Evolutionary conservation across 768 basidiomycete genomes (phyloP).

Genomic region (Suillus paluster): DNA sequence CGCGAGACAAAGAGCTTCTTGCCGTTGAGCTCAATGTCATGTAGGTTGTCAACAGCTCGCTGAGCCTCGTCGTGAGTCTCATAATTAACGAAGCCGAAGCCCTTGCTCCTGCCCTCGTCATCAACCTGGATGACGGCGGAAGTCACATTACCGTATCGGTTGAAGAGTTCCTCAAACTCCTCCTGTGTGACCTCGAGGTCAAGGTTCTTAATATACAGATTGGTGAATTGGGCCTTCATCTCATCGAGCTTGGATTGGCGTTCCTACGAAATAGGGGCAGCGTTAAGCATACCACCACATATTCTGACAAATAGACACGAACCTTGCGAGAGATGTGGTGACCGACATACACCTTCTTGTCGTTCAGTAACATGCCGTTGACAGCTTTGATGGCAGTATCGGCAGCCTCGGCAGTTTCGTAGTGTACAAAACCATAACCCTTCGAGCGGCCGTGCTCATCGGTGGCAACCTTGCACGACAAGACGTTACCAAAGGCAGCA

Average conservation of each 20-base stretch:
- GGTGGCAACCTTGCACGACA: constrained; percentile 98
- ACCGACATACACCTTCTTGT: constrained; percentile 99
- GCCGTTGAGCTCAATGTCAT: constrained; percentile 84
- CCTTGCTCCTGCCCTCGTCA: constrained; percentile 91
- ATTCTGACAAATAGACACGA: constrained; percentile 18
- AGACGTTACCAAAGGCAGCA: constrained; percentile 96
- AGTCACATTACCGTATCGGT: constrained; percentile 78
- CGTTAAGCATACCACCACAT: no score
- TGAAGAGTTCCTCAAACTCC: constrained; percentile 85
- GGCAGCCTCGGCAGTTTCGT: constrained; percentile 96
- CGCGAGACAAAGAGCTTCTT: constrained; percentile 94
- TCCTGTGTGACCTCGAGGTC: constrained; percentile 83
- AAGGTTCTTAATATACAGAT: constrained; percentile 98
- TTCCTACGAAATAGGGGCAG: constrained; percentile 55
- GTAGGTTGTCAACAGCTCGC: constrained; percentile 84
- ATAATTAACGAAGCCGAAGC: constrained; percentile 98
- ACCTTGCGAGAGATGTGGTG: constrained; percentile 97
- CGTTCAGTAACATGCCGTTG: constrained; percentile 98
- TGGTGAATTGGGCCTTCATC: constrained; percentile 96
- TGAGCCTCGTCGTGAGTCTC: constrained; percentile 92
- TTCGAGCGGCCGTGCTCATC: constrained; percentile 95
- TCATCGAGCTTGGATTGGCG: constrained; percentile 98
- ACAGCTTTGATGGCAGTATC: constrained; percentile 97
- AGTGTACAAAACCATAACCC: constrained; percentile 99
- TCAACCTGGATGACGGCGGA: constrained; percentile 86